Conservation (phyloP, 2,329 filamentous ascomycete species). For the Aschersonia sp. region DNA sequence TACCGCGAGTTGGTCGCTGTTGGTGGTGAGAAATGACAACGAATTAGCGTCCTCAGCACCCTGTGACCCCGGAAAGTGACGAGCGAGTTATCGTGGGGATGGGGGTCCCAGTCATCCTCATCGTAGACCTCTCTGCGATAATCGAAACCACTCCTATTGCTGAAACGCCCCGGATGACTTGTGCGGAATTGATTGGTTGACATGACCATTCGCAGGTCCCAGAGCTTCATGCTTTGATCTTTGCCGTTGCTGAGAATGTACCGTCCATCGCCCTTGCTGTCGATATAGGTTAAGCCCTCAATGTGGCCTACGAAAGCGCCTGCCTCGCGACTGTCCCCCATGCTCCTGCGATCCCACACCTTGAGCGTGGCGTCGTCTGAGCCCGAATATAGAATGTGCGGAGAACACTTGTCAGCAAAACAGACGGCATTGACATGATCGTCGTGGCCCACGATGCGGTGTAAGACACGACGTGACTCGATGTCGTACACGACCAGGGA, state of each 20-base stretch:
- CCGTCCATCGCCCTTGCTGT: slow-evolving; percentile 54
- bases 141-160: slow-evolving; percentile 48
- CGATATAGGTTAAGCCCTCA: slow-evolving; percentile 53
- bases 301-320: slow-evolving; percentile 53
- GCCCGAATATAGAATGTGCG: slow-evolving; percentile 90
- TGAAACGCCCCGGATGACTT: slow-evolving; percentile 30
- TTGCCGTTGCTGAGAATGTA: slow-evolving; percentile 92
- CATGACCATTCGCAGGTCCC: slow-evolving; percentile 87
- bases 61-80: slow-evolving; percentile 88
- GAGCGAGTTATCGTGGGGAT: slow-evolving; percentile 75
- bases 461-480: slow-evolving; percentile 59
- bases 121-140: slow-evolving; percentile 58
- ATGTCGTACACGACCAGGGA: slow-evolving; percentile 87
- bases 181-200: slow-evolving; percentile 48
- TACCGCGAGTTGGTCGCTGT: slow-evolving; percentile 78
- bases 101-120: slow-evolving; percentile 40
- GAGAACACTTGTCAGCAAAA: slow-evolving; percentile 76
- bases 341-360: slow-evolving; percentile 89
- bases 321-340: slow-evolving; percentile 64
- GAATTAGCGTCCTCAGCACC: slow-evolving; percentile 78
- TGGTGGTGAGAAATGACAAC: slow-evolving; percentile 88
- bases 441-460: slow-evolving; percentile 63
- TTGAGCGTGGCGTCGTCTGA: slow-evolving; percentile 90
- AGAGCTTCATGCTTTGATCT: slow-evolving; percentile 94
- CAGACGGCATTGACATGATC: slow-evolving; percentile 95